A percentile compares a stretch with the other conserved stretches of the same genome.
These are phyloP conservation scores for Venturia oleaginea DNA, from an alignment of 2,329 filamentous ascomycete species.

Conservation along the genomic window DNA sequence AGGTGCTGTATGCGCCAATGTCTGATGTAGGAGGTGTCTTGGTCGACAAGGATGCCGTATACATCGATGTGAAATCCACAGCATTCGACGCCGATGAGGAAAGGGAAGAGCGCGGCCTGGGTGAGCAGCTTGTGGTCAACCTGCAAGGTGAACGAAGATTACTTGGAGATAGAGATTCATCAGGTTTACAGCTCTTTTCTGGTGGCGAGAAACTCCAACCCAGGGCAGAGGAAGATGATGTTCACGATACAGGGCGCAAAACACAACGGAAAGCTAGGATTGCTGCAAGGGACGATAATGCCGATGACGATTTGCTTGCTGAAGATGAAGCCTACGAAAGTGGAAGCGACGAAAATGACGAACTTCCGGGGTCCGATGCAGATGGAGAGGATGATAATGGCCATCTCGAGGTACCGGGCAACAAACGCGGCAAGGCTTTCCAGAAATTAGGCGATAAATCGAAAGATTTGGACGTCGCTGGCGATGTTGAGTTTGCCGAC, in stretches of 20 bases:
- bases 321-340: conserved; percentile 39
- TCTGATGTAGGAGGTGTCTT: conserved; percentile 92
- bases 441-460: conserved; percentile 1
- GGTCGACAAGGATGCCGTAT: conserved; percentile 95
- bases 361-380: conserved; percentile 37
- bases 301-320: conserved; percentile 37
- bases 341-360: conserved; percentile 44
- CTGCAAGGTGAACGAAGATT: conserved; percentile 75
- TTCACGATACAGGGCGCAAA: conserved; percentile 50
- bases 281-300: conserved; percentile 34
- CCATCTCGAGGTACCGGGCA: conserved; percentile 40
- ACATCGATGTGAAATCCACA: conserved; percentile 63
- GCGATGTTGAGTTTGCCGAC: conserved; percentile 83
- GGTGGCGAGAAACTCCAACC: conserved; percentile 61
- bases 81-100: conserved; percentile 61
- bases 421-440: conserved; percentile 23
- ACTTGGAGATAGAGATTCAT: conserved; percentile 68
- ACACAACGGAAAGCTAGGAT: conserved; percentile 43
- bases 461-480: conserved; percentile 41
- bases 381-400: conserved; percentile 45
- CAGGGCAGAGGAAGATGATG: conserved; percentile 30
- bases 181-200: conserved; percentile 74
- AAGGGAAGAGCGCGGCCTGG: conserved; percentile 67
- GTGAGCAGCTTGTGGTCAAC: conserved; percentile 87
- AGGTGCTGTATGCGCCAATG: conserved; percentile 94